Evolutionary conservation across 345 rosid genomes (phyloP).

Genomic region (Streptanthus diversifolius): DNA sequence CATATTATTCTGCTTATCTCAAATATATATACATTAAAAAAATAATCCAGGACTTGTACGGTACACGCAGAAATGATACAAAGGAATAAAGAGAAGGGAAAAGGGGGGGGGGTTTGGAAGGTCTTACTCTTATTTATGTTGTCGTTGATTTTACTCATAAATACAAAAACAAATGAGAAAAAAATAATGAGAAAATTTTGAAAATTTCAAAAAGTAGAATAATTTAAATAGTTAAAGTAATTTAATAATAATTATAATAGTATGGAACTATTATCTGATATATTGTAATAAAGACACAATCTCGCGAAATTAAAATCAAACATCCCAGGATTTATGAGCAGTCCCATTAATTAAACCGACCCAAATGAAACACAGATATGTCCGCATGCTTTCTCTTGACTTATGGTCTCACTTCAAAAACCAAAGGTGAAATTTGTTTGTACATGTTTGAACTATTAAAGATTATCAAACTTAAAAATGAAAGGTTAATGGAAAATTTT

Average conservation of each 20-base stretch:
- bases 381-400: constrained; percentile 12
- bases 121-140: constrained; percentile 24
- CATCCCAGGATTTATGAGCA: background rate
- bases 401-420: constrained; percentile 12
- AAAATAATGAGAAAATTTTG: constrained; percentile 16
- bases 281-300: constrained; percentile 25
- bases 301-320: background rate
- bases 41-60: constrained; percentile 12
- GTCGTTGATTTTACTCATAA: constrained; percentile 35
- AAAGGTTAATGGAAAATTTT: constrained; percentile 14
- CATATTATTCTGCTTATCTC: background rate
- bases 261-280: constrained; percentile 24
- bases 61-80: constrained; percentile 25
- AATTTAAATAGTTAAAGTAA: background rate
- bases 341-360: constrained; percentile 29
- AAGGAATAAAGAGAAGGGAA: background rate
- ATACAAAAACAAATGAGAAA: constrained; percentile 25
- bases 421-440: constrained; percentile 1
- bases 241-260: background rate
- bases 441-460: constrained; percentile 1
- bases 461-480: background rate
- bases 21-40: background rate
- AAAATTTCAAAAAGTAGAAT: constrained; percentile 11
- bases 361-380: background rate
- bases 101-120: background rate